Conservation (phyloP, 768 basidiomycete genomes). For the Termitomyces sp. region DNA sequence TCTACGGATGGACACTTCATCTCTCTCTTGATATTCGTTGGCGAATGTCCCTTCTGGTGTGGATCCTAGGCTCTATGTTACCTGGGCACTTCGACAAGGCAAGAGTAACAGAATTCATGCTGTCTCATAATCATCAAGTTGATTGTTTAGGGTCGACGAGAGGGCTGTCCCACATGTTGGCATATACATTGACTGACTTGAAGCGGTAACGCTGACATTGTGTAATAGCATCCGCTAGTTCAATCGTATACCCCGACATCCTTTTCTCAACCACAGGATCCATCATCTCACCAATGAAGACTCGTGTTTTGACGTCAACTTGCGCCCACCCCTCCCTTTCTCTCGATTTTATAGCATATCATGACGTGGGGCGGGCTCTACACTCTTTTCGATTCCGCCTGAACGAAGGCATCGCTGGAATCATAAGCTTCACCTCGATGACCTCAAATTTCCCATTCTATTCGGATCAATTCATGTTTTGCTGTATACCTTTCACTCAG, state of each 20-base stretch:
- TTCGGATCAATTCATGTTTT: constrained; percentile 32
- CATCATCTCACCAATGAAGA: neutral
- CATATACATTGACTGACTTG: neutral
- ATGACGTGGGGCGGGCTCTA: constrained; percentile 18
- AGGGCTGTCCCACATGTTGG: constrained; percentile 1
- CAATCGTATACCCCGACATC: neutral
- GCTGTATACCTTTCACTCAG: constrained; percentile 38
- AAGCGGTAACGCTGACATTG: neutral
- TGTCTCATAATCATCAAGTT: neutral
- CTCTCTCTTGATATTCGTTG: constrained; percentile 26
- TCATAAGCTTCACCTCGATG: constrained; percentile 32
- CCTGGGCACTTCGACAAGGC: constrained; percentile 4
- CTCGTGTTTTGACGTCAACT: neutral
- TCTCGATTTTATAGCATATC: constrained; percentile 17
- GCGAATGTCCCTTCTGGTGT: constrained; percentile 29
- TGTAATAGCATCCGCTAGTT: neutral
- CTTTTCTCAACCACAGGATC: neutral
- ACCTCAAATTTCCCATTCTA: constrained; percentile 27
- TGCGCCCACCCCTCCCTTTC: neutral
- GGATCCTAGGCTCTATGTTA: constrained; percentile 25
- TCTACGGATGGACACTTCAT: constrained; percentile 33
- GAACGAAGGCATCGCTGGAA: constrained; percentile 10
- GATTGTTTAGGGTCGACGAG: neutral
- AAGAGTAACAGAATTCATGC: neutral
- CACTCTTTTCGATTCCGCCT: constrained; percentile 17